phyloP scores from a whole-genome alignment of 2,329 filamentous ascomycete species.

The Penicillium corylophilum region DNA sequence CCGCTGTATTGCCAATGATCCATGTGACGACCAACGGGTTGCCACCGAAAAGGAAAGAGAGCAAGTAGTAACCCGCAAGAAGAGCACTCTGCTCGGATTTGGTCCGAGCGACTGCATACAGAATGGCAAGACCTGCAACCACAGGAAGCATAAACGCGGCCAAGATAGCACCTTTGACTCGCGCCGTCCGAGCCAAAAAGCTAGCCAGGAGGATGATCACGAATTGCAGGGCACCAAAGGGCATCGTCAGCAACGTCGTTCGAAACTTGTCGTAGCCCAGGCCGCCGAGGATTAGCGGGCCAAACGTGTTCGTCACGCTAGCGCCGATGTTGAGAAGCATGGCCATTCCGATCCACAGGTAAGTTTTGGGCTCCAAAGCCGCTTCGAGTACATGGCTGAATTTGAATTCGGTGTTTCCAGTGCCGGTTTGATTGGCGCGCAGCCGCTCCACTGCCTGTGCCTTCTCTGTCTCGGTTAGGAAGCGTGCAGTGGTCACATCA shows the following conservation, averaged over 20 bases:
- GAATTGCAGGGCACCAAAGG: conserved; percentile 63
- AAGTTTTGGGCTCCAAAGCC: conserved; percentile 48
- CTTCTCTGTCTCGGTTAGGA: conserved; percentile 49
- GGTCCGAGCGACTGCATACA: conserved; percentile 54
- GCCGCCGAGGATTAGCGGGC: conserved; percentile 61
- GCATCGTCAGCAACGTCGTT: conserved; percentile 64
- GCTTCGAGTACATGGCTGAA: conserved; percentile 45
- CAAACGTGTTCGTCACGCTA: conserved; percentile 63
- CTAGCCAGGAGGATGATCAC: conserved; percentile 60
- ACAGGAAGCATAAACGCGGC: conserved; percentile 58
- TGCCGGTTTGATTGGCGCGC: conserved; percentile 52
- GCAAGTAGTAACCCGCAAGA: conserved; percentile 63
- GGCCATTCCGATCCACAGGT: conserved; percentile 61
- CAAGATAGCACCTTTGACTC: conserved; percentile 58
- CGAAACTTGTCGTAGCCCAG: conserved; percentile 60
- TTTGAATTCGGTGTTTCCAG: conserved; percentile 48
- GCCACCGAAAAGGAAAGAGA: conserved; percentile 65
- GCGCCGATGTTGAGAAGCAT: conserved; percentile 65
- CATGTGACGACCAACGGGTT: conserved; percentile 67
- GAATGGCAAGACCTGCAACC: conserved; percentile 56
- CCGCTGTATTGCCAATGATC: conserved; percentile 68
- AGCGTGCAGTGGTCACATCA: conserved; percentile 54
- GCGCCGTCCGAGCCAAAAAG: conserved; percentile 57
- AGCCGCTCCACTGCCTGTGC: conserved; percentile 50
- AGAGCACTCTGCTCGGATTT: conserved; percentile 48